Evolutionary conservation across 148 eudicot species (phyloP), one percentile per base, ranked within the genome.

Genomic region (Cornus suecica): DNA sequence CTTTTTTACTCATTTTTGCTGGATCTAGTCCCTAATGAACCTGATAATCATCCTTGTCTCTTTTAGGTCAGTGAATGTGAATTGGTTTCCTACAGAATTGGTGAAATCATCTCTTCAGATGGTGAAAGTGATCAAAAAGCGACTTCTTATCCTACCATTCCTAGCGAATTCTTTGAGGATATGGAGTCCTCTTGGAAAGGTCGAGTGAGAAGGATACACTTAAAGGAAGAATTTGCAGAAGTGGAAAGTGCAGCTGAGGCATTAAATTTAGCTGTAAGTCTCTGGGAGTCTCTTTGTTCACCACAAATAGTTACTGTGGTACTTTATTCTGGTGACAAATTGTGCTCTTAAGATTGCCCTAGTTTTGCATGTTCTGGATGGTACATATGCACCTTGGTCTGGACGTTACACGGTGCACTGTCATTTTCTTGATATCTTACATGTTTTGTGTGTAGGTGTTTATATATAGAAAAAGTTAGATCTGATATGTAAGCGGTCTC

Each of bases 101-200:
- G 90, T 72, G 99, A 95, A 82, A 81, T 93, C 25, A 85, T 95
- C 54, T 84, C 86, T 26, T 73, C 87, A 52, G 94, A 95, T 56
- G 89, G 87, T 74, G 99, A 93, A 86, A 80, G 66, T 24, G 90
- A 87, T 80, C 91, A 88, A 77, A 82, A 81, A 58, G 70, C 83
- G 32, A 84, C 86, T 81, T 87, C 90, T 25, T 82, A 68, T 34
- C 68, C 84, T 61, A 76, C 75, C 70, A 79, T 95, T 66, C 97
- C 99, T 23, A 76, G 83, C 82, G 97, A 90, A 4, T 90, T 95
- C 74, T 90, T 91, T 73, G 93, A 88, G 85, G 97, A 90, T 65
- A 85, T 87, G 82, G 99, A 95, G 81, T 89, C 93, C n/a, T 79
- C 93, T 56, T 95, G 97, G 97, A 95, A 91, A 84, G 92, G 97